Base-by-base conservation (phyloP, 2,329 filamentous ascomycete species). In the Colletotrichum sp. region DNA sequence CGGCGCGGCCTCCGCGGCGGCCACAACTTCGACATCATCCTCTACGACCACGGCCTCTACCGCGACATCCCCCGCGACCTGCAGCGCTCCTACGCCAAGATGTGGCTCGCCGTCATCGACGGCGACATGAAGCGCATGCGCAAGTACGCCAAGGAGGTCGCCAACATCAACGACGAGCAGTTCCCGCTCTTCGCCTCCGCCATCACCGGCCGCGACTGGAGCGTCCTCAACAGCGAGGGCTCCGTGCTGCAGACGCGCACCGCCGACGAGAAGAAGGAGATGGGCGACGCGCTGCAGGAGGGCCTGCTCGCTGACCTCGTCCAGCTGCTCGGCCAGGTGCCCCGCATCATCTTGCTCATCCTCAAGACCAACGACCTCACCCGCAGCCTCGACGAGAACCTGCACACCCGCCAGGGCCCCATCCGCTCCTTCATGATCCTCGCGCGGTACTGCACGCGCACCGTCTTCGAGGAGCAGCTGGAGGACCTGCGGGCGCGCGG, bases 361-460 rank as follows among this genome's bases (percentile, higher is more conserved):
- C 90, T 99, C 77, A 99, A 99, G 87, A 99, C 97, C 4, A 99
- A 99, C 83, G 97, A 99, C 85, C 88, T 99, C 52, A 99, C 97
- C 18, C 93, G 97, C 78, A 97, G 94, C 80, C 90, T 99, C 21
- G 97, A 99, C 83, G 97, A 99, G 87, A 96, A 94, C 82, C 88
- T 98, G 49, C 94, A 96, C 71, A 97, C 95, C 1, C 89, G 91
- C 8, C 90, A 91, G 77, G 93, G 93, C 0, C 92, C 92, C 5
- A 89, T 93, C 78, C 89, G 92, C 64, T 90, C 87, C 16, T 94
- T 94, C 80, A 86, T 94, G 81, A 94, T 95, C 78, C 87, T 95
- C 32, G 93, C 93, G 5, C 85, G 92, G 39, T 94, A 94, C 84
- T 94, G 93, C 83, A 90, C 91, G 30, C 88, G 90, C 39, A 93